A percentile compares a stretch with the other conserved stretches of the same genome.
phyloP scores from a whole-genome alignment of 2,329 filamentous ascomycete species.

The Thelonectria olida region DNA sequence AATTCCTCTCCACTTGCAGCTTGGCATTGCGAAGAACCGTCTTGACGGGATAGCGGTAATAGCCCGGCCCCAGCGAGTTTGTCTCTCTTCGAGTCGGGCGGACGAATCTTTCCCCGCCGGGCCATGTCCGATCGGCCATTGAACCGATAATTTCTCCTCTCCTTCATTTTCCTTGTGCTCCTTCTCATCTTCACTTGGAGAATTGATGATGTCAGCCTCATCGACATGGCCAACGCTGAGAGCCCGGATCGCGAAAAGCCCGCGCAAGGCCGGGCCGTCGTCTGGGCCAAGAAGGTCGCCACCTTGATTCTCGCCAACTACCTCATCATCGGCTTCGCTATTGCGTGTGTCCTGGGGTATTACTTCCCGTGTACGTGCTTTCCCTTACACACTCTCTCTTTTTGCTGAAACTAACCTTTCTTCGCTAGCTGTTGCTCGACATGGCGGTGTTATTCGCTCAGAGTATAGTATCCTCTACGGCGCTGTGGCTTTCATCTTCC shows the following conservation, averaged over 20 bases:
- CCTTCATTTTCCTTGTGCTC: neutral
- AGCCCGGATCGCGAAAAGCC: conserved; percentile 11
- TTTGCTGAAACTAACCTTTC: neutral
- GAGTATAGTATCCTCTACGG: conserved; percentile 73
- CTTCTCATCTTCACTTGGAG: neutral
- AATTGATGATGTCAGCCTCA: neutral
- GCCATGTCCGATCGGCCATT: conserved; percentile 9
- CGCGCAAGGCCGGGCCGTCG: conserved; percentile 5
- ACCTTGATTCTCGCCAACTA: conserved; percentile 65
- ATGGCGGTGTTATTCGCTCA: conserved; percentile 60
- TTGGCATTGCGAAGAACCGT: neutral
- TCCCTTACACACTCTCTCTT: neutral
- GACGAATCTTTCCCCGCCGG: conserved; percentile 5
- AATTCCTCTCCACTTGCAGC: neutral
- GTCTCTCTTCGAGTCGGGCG: conserved; percentile 17
- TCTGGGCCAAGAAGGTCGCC: conserved; percentile 30
- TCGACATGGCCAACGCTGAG: conserved; percentile 30
- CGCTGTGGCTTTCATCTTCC: conserved; percentile 74
- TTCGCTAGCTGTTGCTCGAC: conserved; percentile 55
- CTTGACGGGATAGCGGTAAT: conserved; percentile 33
- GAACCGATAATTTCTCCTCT: neutral
- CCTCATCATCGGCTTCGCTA: conserved; percentile 69
- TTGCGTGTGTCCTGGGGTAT: conserved; percentile 59
- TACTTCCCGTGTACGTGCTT: conserved; percentile 53
- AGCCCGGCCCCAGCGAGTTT: conserved; percentile 23